A percentile compares a stretch with the other conserved stretches of the same genome.
These are phyloP conservation scores for Hyphodiscus hymeniophilus DNA, from an alignment of 495 filamentous ascomycete species.

Conservation along the genomic window DNA sequence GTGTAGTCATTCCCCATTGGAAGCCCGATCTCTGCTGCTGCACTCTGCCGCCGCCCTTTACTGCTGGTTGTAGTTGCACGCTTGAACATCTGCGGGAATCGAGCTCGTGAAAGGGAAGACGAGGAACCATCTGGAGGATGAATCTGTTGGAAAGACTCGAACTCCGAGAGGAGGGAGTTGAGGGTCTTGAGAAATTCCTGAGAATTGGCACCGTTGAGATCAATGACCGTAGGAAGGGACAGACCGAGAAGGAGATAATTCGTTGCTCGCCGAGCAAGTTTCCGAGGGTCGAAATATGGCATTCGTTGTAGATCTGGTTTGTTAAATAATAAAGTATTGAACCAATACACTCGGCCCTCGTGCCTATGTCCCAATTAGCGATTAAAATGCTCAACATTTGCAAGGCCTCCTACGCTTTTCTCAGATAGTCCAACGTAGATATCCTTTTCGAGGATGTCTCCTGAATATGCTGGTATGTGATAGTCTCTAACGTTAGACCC, in stretches of 20 bases:
- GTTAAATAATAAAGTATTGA: conserved; percentile 89
- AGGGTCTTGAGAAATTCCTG: conserved; percentile 82
- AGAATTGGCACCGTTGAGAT: conserved; percentile 68
- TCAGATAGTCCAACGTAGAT: conserved; percentile 88
- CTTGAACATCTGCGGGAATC: conserved; percentile 87
- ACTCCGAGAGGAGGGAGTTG: conserved; percentile 80
- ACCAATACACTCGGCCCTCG: conserved; percentile 93
- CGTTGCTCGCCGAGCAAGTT: conserved; percentile 75
- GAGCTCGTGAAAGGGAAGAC: conserved; percentile 64
- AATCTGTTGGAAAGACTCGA: conserved; percentile 83
- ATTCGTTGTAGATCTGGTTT: conserved; percentile 71
- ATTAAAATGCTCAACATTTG: neutral
- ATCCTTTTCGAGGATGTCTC: conserved; percentile 88
- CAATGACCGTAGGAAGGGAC: conserved; percentile 80
- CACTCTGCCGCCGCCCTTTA: conserved; percentile 65
- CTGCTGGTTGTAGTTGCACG: conserved; percentile 51
- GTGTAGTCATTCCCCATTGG: conserved; percentile 44
- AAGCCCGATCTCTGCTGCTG: conserved; percentile 53
- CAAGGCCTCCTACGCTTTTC: conserved; percentile 64
- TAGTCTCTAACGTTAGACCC: conserved; percentile 45
- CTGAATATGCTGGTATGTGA: conserved; percentile 74
- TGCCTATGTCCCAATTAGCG: conserved; percentile 43
- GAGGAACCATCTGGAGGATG: conserved; percentile 68
- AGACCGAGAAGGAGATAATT: conserved; percentile 91
- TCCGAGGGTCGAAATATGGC: conserved; percentile 76